These are phyloP conservation scores for Solanum piurae DNA, from an alignment of 257 asterid species.

Conservation along the genomic window DNA sequence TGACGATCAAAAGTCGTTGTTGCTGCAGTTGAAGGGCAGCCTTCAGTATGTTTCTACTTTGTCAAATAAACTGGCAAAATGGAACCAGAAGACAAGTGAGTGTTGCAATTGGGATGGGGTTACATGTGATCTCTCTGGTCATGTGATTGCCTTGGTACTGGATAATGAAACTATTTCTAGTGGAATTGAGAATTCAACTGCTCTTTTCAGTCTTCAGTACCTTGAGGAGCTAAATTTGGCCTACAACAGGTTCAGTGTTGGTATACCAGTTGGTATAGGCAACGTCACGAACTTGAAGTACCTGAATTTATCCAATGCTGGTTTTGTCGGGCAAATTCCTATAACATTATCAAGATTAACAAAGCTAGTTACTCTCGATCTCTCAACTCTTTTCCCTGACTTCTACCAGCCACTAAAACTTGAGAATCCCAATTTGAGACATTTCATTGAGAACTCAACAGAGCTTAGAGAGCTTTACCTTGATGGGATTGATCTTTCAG, in stretches of 20 bases:
- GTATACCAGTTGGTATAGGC: neutral
- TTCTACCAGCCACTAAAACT: constrained; percentile 15
- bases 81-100: constrained; percentile 1
- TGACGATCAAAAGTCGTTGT: constrained; percentile 20
- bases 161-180: neutral
- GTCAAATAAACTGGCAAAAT: constrained; percentile 24
- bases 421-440: constrained; percentile 28
- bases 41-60: neutral
- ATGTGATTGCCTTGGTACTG: neutral
- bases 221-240: constrained; percentile 13
- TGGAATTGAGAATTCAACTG: neutral
- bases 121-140: neutral
- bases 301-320: constrained; percentile 5
- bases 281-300: constrained; percentile 3
- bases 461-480: too few species aligned
- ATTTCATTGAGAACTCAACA: constrained; percentile 23
- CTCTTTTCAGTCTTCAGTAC: neutral
- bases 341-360: neutral
- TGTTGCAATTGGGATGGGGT: neutral
- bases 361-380: constrained; percentile 11
- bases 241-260: neutral
- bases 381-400: neutral
- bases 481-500: too few species aligned
- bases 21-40: constrained; percentile 30
- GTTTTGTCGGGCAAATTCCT: constrained; percentile 7